These are phyloP conservation scores for Trichoderma gamsii DNA, from an alignment of 495 filamentous ascomycete genomes.

Conservation along the genomic window DNA sequence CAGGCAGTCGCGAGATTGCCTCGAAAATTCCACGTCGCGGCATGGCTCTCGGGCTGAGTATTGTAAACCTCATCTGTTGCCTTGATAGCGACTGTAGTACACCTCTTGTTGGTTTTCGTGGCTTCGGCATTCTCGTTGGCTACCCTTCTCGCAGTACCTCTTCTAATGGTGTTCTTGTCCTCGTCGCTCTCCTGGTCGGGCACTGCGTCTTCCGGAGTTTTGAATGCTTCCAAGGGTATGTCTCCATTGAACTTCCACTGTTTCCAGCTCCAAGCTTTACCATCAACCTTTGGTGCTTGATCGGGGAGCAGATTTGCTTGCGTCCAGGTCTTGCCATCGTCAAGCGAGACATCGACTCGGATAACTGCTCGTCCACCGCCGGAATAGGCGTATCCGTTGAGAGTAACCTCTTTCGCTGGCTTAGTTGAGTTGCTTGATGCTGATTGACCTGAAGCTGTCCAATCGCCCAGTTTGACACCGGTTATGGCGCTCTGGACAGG, in stretches of 20 bases:
- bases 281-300: constrained; percentile 24
- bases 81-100: constrained; percentile 48
- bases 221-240: constrained; percentile 8
- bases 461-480: constrained; percentile 32
- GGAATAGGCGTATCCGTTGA: constrained; percentile 50
- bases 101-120: constrained; percentile 18
- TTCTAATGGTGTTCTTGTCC: background rate
- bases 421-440: background rate
- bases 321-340: constrained; percentile 50
- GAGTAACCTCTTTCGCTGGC: constrained; percentile 4
- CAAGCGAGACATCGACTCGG: constrained; percentile 51
- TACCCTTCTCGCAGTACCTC: background rate
- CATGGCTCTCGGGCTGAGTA: constrained; percentile 47
- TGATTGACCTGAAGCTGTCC: constrained; percentile 35
- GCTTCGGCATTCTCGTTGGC: background rate
- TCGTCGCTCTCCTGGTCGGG: background rate
- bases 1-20: constrained; percentile 52
- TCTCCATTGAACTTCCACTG: constrained; percentile 41
- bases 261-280: constrained; percentile 50
- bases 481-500: constrained; percentile 52
- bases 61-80: constrained; percentile 54
- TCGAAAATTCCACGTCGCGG: constrained; percentile 47
- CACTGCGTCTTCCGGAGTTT: background rate
- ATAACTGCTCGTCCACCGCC: constrained; percentile 51
- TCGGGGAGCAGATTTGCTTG: constrained; percentile 45